phyloP scores from a whole-genome alignment of 805 yeast species.

The Grigorovia transvaalensis region DNA sequence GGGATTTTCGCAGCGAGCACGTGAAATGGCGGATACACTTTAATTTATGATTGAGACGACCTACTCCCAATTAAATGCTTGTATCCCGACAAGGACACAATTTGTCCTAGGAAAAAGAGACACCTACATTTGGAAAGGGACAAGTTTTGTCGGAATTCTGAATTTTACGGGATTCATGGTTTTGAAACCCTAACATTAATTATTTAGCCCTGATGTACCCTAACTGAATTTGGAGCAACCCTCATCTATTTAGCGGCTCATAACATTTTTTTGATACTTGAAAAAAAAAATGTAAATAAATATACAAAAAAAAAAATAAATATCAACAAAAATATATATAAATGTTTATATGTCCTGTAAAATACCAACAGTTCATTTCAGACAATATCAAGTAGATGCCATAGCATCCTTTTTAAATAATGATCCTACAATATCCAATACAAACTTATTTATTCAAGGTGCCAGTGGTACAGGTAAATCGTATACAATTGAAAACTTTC shows the following conservation, averaged over 20 bases:
- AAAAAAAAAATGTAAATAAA: neutral
- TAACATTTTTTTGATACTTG: neutral
- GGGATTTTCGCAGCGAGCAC: neutral
- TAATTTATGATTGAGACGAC: too few relatives aligned
- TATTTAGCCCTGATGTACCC: neutral
- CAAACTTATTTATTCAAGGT: conserved; percentile 24
- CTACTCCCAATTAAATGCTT: too few relatives aligned
- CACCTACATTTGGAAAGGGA: neutral
- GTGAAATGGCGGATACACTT: neutral
- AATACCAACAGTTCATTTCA: conserved; percentile 9
- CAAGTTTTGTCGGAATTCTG: neutral
- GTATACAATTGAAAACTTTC: conserved; percentile 12
- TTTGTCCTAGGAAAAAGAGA: neutral
- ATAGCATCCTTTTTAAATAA: conserved; percentile 14
- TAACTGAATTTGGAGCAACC: neutral
- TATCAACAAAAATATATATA: too few relatives aligned
- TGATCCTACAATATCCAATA: conserved; percentile 15
- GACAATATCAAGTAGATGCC: conserved; percentile 19
- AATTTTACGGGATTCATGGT: neutral
- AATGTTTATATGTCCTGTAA: neutral
- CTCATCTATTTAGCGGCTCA: neutral
- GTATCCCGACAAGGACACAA: too few relatives aligned
- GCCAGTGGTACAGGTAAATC: conserved; percentile 25
- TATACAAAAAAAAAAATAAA: too few relatives aligned
- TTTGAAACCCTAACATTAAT: neutral